A percentile compares a stretch with the other conserved stretches of the same genome.
phyloP scores from a whole-genome alignment of 495 filamentous ascomycete species.

The Daldinia loculata region DNA sequence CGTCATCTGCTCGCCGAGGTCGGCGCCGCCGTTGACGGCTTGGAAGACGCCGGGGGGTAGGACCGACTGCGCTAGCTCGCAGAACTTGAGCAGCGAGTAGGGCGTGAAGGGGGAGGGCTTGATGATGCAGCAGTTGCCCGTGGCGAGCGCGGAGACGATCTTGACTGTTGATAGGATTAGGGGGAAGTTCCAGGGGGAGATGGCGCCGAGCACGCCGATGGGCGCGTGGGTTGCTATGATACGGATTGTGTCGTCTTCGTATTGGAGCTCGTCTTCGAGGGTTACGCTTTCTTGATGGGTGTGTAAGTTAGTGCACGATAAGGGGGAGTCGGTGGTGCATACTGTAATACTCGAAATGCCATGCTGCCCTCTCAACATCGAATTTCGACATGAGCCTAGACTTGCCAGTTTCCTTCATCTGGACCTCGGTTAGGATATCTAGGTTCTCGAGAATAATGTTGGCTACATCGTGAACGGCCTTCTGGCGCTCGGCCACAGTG shows the following conservation, averaged over 20 bases:
- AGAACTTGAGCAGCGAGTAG: slow-evolving; percentile 71
- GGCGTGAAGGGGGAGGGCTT: slow-evolving; percentile 73
- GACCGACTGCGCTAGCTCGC: slow-evolving; percentile 66
- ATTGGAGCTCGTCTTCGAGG: slow-evolving; percentile 57
- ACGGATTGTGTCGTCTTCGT: slow-evolving; percentile 59
- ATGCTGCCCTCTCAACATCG: slow-evolving; percentile 40
- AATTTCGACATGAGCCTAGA: slow-evolving; percentile 44
- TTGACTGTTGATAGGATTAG: slow-evolving; percentile 64
- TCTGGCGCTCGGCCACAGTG: slow-evolving; percentile 59
- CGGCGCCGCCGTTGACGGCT: slow-evolving; percentile 70
- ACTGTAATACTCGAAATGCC: slow-evolving; percentile 47
- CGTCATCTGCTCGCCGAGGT: slow-evolving; percentile 66
- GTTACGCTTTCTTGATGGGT: slow-evolving; percentile 42
- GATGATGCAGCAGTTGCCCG: slow-evolving; percentile 70
- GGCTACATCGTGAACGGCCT: slow-evolving; percentile 62
- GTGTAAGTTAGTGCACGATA: not conserved
- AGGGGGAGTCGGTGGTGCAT: not conserved
- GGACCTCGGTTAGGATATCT: slow-evolving; percentile 49
- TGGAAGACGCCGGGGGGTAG: slow-evolving; percentile 75
- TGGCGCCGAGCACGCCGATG: slow-evolving; percentile 62
- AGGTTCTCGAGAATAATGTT: slow-evolving; percentile 48
- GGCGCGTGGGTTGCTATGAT: slow-evolving; percentile 61
- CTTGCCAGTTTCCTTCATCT: slow-evolving; percentile 56
- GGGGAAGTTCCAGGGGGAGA: slow-evolving; percentile 74
- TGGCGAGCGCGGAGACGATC: slow-evolving; percentile 63